Evolutionary conservation across 176 grass and related monocot species (phyloP).

Genomic region (Avena eriantha): DNA sequence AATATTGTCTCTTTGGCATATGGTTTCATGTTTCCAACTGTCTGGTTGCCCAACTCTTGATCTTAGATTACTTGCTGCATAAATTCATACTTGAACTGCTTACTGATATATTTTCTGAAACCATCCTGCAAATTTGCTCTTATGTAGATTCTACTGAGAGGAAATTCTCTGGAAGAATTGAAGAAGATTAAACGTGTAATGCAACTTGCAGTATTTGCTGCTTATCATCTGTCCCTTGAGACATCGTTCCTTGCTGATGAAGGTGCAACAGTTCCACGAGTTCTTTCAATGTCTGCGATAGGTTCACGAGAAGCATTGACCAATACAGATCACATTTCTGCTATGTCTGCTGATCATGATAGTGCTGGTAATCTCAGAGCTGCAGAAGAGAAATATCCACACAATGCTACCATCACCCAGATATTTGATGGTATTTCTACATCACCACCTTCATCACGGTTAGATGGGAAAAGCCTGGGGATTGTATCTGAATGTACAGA

Average conservation of each 20-base stretch:
- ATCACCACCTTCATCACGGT: slow-evolving; percentile 41
- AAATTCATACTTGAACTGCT: neutral
- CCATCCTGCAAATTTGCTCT: slow-evolving; percentile 9
- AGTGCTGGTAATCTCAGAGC: slow-evolving; percentile 20
- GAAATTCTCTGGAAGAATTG: slow-evolving; percentile 68
- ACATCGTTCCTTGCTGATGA: slow-evolving; percentile 89
- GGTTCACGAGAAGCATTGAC: slow-evolving; percentile 22
- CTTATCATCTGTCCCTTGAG: slow-evolving; percentile 87
- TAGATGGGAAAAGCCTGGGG: slow-evolving; percentile 20
- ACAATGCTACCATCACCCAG: slow-evolving; percentile 35
- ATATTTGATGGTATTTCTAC: slow-evolving; percentile 39
- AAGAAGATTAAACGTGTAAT: slow-evolving; percentile 79
- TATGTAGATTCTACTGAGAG: slow-evolving; percentile 72
- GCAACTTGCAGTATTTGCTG: slow-evolving; percentile 81
- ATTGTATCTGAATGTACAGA: slow-evolving; percentile 23
- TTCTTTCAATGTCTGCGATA: slow-evolving; percentile 43
- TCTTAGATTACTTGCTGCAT: neutral
- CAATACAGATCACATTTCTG: slow-evolving; percentile 19
- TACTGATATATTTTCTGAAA: slow-evolving; percentile 21
- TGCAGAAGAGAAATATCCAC: slow-evolving; percentile 37
- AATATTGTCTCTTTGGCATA: neutral
- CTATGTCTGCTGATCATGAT: slow-evolving; percentile 33
- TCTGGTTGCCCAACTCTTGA: neutral
- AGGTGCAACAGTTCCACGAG: slow-evolving; percentile 65
- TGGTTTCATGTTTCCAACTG: neutral